Evolutionary conservation across 176 grass and related monocot species (phyloP).

Genomic region (Areca catechu): DNA sequence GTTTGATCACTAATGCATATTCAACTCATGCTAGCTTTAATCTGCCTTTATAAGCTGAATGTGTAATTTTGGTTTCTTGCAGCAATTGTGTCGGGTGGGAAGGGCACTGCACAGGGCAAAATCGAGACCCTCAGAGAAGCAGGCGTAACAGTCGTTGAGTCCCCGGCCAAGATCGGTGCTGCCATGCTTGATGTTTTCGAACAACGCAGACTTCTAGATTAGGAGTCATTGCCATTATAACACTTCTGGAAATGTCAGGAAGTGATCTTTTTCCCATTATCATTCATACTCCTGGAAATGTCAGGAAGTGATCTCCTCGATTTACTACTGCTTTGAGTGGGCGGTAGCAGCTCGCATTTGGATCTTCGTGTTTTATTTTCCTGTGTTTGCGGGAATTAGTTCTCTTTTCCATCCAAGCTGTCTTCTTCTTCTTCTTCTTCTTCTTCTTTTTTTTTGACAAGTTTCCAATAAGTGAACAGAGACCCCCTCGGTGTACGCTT

Average conservation of each 20-base stretch:
- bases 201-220: neutral
- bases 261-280: conserved; percentile 4
- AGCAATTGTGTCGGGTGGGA: neutral
- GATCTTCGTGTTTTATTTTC: neutral
- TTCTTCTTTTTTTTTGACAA: no score
- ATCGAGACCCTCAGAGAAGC: neutral
- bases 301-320: neutral
- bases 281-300: neutral
- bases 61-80: neutral
- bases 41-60: no score
- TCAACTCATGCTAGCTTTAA: no score
- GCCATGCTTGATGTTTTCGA: neutral
- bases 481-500: no score
- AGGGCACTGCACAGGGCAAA: neutral
- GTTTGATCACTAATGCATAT: no score
- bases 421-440: no score
- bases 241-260: neutral
- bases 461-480: no score
- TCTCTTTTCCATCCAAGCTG: neutral
- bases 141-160: neutral
- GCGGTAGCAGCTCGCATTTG: no score
- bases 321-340: neutral
- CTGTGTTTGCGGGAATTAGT: neutral
- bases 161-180: neutral
- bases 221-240: neutral